phyloP scores from a whole-genome alignment of 2,329 filamentous ascomycete species.

The Aspergillus sp. region DNA sequence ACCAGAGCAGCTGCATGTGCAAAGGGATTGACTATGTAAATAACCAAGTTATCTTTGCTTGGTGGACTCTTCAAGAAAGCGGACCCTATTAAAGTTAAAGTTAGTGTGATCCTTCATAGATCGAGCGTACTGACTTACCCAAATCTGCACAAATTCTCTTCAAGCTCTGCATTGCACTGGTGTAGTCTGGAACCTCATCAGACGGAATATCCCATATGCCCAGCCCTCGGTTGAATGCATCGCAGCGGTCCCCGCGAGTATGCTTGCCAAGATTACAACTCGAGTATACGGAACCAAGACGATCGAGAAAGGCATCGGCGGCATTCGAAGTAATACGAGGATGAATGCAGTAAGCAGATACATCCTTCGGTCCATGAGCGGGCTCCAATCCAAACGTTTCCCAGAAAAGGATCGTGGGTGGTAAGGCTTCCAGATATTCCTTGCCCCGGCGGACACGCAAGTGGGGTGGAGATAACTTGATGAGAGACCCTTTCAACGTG shows the following conservation, averaged over 20 bases:
- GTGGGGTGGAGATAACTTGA: conserved; percentile 51
- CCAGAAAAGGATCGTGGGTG: conserved; percentile 60
- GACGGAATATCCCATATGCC: conserved; percentile 33
- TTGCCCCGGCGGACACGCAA: conserved; percentile 55
- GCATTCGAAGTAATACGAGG: conserved; percentile 49
- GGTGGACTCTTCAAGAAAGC: conserved; percentile 34
- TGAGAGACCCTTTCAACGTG: conserved; percentile 33
- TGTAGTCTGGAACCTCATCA: conserved; percentile 28
- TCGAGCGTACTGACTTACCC: conserved; percentile 26
- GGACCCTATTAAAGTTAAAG: conserved; percentile 24
- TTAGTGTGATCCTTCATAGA: conserved; percentile 12
- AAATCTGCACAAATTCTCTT: conserved; percentile 35
- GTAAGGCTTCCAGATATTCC: conserved; percentile 54
- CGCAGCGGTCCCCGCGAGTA: conserved; percentile 40
- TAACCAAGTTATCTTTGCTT: conserved; percentile 47
- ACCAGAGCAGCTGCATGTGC: conserved; percentile 42
- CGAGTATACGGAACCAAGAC: conserved; percentile 55
- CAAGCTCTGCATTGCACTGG: conserved; percentile 34
- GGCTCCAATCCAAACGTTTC: conserved; percentile 60
- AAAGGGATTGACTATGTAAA: conserved; percentile 62
- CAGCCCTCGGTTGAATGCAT: conserved; percentile 39
- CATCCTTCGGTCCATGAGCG: conserved; percentile 54
- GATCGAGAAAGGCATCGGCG: conserved; percentile 52
- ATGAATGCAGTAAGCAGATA: conserved; percentile 58
- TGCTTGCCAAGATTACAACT: conserved; percentile 58